Evolutionary conservation across 352 stramenopile species (phyloP), one percentile per base, ranked within the genome.

Genomic region (Globisporangium carolinianum): DNA sequence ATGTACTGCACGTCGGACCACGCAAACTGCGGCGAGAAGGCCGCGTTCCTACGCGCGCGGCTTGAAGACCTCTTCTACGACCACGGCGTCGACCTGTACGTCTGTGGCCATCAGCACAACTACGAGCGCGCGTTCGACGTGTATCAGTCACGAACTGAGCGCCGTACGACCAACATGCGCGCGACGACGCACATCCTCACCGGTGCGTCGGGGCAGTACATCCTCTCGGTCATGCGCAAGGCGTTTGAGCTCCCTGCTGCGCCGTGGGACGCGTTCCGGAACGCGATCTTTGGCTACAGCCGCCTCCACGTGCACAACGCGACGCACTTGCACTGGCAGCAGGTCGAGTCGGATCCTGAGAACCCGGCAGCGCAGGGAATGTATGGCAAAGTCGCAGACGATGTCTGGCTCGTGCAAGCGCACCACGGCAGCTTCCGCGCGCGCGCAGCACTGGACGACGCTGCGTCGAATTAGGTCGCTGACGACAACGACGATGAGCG

Each of bases 41-140:
- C 82, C 17, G 62, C 69, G 4, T 72, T 84, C 61, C 60, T 94
- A 53, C 76, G 83, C 1, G 63, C 74, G 37, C 73, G 70, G 9
- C 73, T 96, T 43, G 86, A 96, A 54, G 75, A 94, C 24, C 62
- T 91, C 17, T 89, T 95, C 50, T 92, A 86, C 61, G 52, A 72
- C 17, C 62, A 90, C 54, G 84, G 84, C 45, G 87, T 96, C 14
- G 87, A 96, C 53, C 64, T 96, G 36, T 96, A 95, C 70, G 66
- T 96, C 18, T 93, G 83, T 47, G 87, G 87, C 9, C 88, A 96
- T 67, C 84, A 95, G 61, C 88, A 96, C 78, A 96, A 96, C 69
- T 96, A 95, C 69, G 87, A 96, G 61, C 79, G 88, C 42, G 84
- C 81, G 15, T 95, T 81, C 53, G 86, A 95, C 61, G 69, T 96